Conservation (phyloP, 2,329 filamentous ascomycete genomes). For the Lojkania enalia region DNA sequence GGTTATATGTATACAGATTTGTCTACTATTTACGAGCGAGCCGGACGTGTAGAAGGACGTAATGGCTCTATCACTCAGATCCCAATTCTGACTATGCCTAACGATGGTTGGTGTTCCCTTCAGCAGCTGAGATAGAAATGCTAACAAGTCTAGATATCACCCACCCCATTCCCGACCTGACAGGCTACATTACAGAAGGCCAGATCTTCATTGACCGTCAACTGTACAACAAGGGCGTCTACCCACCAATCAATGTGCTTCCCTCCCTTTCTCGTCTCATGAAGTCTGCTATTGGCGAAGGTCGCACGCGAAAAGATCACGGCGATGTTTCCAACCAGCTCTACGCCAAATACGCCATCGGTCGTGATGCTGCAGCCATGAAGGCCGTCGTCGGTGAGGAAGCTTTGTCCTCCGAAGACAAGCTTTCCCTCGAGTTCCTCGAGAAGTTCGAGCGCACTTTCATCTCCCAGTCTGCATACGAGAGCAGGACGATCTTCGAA, state of each 20-base stretch:
- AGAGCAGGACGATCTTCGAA: slow-evolving; percentile 88
- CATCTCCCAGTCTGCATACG: slow-evolving; percentile 89
- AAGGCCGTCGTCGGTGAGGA: slow-evolving; percentile 99
- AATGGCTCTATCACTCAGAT: slow-evolving; percentile 99
- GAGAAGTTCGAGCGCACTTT: slow-evolving; percentile 98
- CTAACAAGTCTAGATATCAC: slow-evolving; percentile 73
- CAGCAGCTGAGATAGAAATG: neutral
- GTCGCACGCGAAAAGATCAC: slow-evolving; percentile 94
- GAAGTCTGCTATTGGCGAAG: slow-evolving; percentile 99
- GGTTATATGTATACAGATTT: slow-evolving; percentile 99
- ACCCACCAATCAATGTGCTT: slow-evolving; percentile 97
- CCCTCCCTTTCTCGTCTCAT: slow-evolving; percentile 98
- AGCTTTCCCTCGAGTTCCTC: slow-evolving; percentile 95
- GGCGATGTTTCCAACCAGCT: slow-evolving; percentile 99
- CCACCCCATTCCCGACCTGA: slow-evolving; percentile 97
- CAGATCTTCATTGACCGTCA: slow-evolving; percentile 97
- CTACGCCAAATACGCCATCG: slow-evolving; percentile 99
- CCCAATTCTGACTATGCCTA: slow-evolving; percentile 98
- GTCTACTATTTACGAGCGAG: slow-evolving; percentile 99
- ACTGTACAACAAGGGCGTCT: slow-evolving; percentile 94
- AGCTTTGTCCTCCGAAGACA: slow-evolving; percentile 92
- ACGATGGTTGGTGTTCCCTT: slow-evolving; percentile 67
- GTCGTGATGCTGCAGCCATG: slow-evolving; percentile 97
- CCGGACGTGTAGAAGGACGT: slow-evolving; percentile 92
- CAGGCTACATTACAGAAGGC: slow-evolving; percentile 98